Evolutionary conservation across 805 yeast genomes (phyloP).

Genomic region (Candida multigemmis): DNA sequence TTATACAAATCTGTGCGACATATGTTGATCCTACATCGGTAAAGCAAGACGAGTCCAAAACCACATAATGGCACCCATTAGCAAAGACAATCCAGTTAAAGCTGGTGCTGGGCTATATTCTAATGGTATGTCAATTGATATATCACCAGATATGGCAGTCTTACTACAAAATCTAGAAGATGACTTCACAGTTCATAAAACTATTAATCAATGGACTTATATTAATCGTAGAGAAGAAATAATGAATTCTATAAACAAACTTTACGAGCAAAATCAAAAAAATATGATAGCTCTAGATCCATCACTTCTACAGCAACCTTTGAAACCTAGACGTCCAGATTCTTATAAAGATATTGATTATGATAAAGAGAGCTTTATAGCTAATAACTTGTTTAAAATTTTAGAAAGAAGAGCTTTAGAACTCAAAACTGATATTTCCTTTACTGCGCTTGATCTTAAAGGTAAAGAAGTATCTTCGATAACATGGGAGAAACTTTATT

Average conservation of each 20-base stretch:
- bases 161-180: slow-evolving; percentile 32
- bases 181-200: slow-evolving; percentile 29
- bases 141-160: slow-evolving; percentile 37
- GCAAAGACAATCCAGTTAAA: too few species aligned
- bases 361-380: slow-evolving; percentile 5
- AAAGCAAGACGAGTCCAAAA: too few species aligned
- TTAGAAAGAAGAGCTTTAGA: slow-evolving; percentile 63
- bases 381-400: slow-evolving; percentile 55
- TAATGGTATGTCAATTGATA: slow-evolving; percentile 21
- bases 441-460: slow-evolving; percentile 60
- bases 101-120: too few species aligned
- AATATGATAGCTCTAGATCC: slow-evolving; percentile 16
- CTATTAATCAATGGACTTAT: slow-evolving; percentile 39
- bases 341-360: slow-evolving; percentile 17
- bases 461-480: slow-evolving; percentile 75
- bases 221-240: slow-evolving; percentile 37
- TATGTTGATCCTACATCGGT: too few species aligned
- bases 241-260: slow-evolving; percentile 23
- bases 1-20: too few species aligned
- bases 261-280: slow-evolving; percentile 23
- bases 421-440: slow-evolving; percentile 57
- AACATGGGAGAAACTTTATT: slow-evolving; percentile 83
- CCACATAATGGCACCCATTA: too few species aligned
- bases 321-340: slow-evolving; percentile 42
- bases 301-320: slow-evolving; percentile 43